Percentiles rank a stretch among this genome's conserved stretches.
These are phyloP conservation scores for Cantharellus anzutake DNA, from an alignment of 768 basidiomycete species.

Conservation along the genomic window DNA sequence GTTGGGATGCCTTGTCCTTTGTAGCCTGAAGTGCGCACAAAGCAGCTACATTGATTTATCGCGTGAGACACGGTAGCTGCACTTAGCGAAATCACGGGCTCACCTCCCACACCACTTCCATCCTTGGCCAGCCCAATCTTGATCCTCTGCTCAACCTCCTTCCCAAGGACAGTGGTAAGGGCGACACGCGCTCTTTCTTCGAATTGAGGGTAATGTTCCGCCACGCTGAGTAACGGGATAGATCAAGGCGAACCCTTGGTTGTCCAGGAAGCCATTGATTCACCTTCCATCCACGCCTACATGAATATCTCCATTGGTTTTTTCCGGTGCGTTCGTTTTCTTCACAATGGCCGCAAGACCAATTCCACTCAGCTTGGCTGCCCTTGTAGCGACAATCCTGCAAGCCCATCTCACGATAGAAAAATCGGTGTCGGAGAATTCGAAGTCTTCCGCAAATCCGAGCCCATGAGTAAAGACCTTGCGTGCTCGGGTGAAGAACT, in stretches of 20 bases:
- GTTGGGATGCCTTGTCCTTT: not conserved
- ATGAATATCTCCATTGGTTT: constrained; percentile 26
- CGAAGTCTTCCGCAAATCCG: constrained; percentile 28
- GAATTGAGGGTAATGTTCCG: constrained; percentile 85
- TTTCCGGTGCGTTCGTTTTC: constrained; percentile 42
- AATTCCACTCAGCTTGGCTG: constrained; percentile 65
- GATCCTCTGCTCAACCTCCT: constrained; percentile 59
- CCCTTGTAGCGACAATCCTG: constrained; percentile 59
- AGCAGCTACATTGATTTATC: not conserved
- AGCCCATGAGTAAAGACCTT: constrained; percentile 43
- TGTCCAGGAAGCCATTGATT: constrained; percentile 5
- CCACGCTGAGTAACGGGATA: constrained; percentile 33
- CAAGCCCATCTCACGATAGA: constrained; percentile 70
- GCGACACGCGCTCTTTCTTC: constrained; percentile 56
- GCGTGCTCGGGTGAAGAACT: constrained; percentile 14
- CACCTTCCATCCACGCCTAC: constrained; percentile 92
- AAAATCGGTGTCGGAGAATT: constrained; percentile 29
- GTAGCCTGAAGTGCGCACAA: constrained; percentile 8
- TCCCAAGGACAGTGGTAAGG: constrained; percentile 55
- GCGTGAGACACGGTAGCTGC: not conserved
- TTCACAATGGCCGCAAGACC: constrained; percentile 73
- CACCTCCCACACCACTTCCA: constrained; percentile 93
- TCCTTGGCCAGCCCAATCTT: constrained; percentile 91
- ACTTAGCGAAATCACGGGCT: constrained; percentile 2
- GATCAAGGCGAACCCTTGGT: not conserved